phyloP scores from a whole-genome alignment of 768 basidiomycete species.

The Pleurotus sapidus region DNA sequence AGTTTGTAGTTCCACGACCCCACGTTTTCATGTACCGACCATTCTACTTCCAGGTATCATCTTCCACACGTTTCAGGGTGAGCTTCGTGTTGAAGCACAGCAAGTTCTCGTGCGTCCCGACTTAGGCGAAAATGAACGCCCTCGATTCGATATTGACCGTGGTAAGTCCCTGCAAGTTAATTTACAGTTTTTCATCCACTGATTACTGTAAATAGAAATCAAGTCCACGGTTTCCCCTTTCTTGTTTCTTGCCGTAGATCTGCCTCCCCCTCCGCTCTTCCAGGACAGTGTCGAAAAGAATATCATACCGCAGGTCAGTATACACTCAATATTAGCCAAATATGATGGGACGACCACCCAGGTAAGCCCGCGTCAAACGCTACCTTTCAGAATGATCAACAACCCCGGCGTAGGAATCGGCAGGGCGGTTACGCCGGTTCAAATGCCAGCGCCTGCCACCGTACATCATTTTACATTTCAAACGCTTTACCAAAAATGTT shows the following conservation, averaged over 20 bases:
- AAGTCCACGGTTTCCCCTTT: constrained; percentile 86
- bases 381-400: background rate
- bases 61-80: constrained; percentile 92
- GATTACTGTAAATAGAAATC: constrained; percentile 55
- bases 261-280: constrained; percentile 96
- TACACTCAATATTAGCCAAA: constrained; percentile 87
- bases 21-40: constrained; percentile 11
- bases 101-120: constrained; percentile 86
- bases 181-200: constrained; percentile 2
- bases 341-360: constrained; percentile 92
- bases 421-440: constrained; percentile 81
- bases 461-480: constrained; percentile 93
- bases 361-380: constrained; percentile 40
- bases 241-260: constrained; percentile 92
- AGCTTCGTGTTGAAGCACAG: constrained; percentile 89
- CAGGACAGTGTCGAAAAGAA: constrained; percentile 97
- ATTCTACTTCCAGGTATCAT: constrained; percentile 63
- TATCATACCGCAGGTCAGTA: constrained; percentile 96
- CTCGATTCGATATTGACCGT: constrained; percentile 92
- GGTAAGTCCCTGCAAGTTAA: constrained; percentile 44
- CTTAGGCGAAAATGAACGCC: constrained; percentile 71
- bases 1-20: constrained; percentile 50
- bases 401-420: constrained; percentile 61
- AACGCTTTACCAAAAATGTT: constrained; percentile 92
- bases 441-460: constrained; percentile 88